Evolutionary conservation across 495 filamentous ascomycete genomes (phyloP).

Genomic region (Aspergillus bridgeri): DNA sequence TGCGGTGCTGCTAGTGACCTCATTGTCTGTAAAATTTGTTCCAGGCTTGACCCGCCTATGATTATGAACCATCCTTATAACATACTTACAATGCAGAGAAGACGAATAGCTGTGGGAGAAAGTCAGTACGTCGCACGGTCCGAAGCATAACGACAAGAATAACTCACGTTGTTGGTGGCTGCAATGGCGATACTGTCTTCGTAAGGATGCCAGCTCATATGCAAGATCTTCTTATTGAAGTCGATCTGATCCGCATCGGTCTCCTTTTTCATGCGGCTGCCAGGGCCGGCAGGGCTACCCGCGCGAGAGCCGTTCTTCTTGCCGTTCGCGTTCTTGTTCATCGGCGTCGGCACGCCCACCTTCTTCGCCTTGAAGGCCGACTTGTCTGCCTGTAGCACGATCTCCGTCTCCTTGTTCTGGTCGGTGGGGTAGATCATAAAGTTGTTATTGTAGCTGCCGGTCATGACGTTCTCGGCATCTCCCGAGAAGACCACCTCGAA

Average conservation of each 20-base stretch:
- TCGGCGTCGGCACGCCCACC: constrained; percentile 94
- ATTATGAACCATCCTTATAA: constrained; percentile 20
- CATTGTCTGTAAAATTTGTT: constrained; percentile 12
- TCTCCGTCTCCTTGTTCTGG: constrained; percentile 91
- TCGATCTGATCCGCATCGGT: constrained; percentile 99
- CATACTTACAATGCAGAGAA: constrained; percentile 86
- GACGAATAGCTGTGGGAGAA: constrained; percentile 71
- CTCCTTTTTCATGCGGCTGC: constrained; percentile 95
- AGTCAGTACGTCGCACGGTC: constrained; percentile 15
- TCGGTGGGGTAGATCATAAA: constrained; percentile 99
- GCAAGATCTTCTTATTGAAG: constrained; percentile 99
- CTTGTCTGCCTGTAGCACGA: constrained; percentile 96
- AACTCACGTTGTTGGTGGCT: constrained; percentile 94
- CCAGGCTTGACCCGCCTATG: constrained; percentile 25
- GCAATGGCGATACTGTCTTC: constrained; percentile 99
- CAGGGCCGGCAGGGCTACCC: constrained; percentile 85
- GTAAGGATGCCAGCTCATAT: constrained; percentile 99
- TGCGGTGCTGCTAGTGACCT: constrained; percentile 19
- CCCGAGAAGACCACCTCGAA: constrained; percentile 99
- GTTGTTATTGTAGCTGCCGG: constrained; percentile 99
- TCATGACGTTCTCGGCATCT: constrained; percentile 98
- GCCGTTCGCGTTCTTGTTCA: constrained; percentile 75
- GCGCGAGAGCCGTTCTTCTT: constrained; percentile 83
- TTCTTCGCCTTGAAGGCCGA: constrained; percentile 99
- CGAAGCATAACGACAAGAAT: too few relatives aligned